Evolutionary conservation across 768 basidiomycete species (phyloP).

Genomic region (Lentinus tigrinus): DNA sequence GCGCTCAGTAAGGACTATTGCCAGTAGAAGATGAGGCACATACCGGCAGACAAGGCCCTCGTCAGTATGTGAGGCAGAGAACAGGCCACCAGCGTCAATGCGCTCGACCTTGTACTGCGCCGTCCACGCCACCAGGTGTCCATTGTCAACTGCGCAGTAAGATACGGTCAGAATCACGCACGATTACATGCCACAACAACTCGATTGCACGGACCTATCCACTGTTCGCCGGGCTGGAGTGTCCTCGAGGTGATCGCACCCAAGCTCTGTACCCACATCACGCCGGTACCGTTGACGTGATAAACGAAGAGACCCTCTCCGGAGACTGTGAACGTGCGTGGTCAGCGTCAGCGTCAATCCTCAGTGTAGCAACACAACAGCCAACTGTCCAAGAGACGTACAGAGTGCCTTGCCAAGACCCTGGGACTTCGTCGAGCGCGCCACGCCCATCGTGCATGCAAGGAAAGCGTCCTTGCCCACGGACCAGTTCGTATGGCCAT

Average conservation of each 20-base stretch:
- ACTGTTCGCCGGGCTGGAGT: conserved; percentile 30
- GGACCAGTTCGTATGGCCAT: conserved; percentile 27
- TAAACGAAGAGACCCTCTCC: conserved; percentile 33
- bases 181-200: not conserved
- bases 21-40: not conserved
- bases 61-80: conserved; percentile 29
- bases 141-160: conserved; percentile 28
- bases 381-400: conserved; percentile 10
- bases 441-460: conserved; percentile 26
- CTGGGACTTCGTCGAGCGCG: conserved; percentile 27
- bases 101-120: conserved; percentile 33
- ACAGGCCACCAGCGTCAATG: conserved; percentile 30
- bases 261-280: conserved; percentile 32
- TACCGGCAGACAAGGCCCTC: conserved; percentile 35
- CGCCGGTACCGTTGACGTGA: conserved; percentile 25
- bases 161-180: not conserved
- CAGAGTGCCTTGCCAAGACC: conserved; percentile 31
- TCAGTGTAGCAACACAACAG: not conserved
- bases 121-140: conserved; percentile 37
- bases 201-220: conserved; percentile 26
- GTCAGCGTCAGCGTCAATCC: not conserved
- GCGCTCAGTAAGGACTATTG: not conserved
- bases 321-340: conserved; percentile 26
- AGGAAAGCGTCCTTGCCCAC: conserved; percentile 33
- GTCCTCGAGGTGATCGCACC: conserved; percentile 31